A percentile compares a stretch with the other conserved stretches of the same genome.
These are phyloP conservation scores for Earliella scabrosa DNA, from an alignment of 1,284 basidiomycete species.

Conservation along the genomic window DNA sequence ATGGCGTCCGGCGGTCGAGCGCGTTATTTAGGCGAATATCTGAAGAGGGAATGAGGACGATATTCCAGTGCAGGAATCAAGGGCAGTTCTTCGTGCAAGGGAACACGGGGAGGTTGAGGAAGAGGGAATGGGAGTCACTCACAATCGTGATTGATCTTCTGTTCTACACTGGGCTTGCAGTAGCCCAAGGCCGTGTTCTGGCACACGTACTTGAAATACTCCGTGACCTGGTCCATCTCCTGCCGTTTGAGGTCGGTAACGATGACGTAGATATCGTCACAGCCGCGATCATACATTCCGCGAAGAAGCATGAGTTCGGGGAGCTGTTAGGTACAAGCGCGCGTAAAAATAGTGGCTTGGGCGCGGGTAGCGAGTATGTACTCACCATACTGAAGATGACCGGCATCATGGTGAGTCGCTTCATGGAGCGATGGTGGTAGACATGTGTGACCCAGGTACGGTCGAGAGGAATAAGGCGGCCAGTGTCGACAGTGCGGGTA, in stretches of 20 bases:
- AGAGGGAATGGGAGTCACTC: constrained; percentile 11
- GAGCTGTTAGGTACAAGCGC: constrained; percentile 44
- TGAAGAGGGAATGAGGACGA: constrained; percentile 28
- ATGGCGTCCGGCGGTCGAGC: constrained; percentile 66
- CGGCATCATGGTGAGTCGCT: constrained; percentile 74
- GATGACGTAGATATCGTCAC: constrained; percentile 76
- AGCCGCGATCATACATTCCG: constrained; percentile 77
- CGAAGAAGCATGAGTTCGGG: constrained; percentile 77
- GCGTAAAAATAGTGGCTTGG: neutral
- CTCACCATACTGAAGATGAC: constrained; percentile 78
- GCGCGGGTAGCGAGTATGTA: neutral
- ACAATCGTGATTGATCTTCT: constrained; percentile 70
- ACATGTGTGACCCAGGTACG: constrained; percentile 80
- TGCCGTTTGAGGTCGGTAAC: constrained; percentile 75
- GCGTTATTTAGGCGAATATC: constrained; percentile 71
- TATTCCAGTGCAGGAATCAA: neutral
- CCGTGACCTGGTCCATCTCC: constrained; percentile 78
- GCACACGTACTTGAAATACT: constrained; percentile 75
- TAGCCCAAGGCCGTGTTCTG: constrained; percentile 60
- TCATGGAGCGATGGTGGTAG: constrained; percentile 74
- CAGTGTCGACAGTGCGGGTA: constrained; percentile 74
- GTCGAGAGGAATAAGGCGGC: constrained; percentile 74
- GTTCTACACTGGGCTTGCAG: constrained; percentile 68
- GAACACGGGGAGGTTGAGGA: neutral
- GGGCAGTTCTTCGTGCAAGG: neutral